These are phyloP conservation scores for Colletotrichum plurivorum DNA, from an alignment of 2,329 filamentous ascomycete species.

Conservation along the genomic window DNA sequence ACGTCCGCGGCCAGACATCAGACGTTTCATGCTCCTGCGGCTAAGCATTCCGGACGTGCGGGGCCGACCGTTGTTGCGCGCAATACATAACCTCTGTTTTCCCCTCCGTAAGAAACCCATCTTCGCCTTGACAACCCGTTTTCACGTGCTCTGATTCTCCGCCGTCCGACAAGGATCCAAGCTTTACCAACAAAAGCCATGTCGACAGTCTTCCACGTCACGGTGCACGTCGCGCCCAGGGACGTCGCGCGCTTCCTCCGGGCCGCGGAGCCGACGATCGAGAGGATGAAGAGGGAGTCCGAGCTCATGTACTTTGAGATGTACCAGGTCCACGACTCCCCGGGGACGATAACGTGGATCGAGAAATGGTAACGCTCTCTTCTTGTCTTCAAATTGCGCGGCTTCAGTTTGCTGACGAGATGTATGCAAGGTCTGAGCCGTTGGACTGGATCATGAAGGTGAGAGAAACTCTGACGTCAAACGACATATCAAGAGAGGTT, in stretches of 20 bases:
- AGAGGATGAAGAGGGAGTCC: conserved; percentile 33
- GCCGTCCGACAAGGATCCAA: not conserved
- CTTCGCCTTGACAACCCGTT: not conserved
- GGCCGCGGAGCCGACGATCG: conserved; percentile 30
- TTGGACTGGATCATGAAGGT: conserved; percentile 38
- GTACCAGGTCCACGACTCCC: conserved; percentile 35
- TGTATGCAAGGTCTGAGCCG: conserved; percentile 13
- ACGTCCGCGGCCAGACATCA: conserved; percentile 23
- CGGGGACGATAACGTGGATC: conserved; percentile 37
- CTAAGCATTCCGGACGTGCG: conserved; percentile 23
- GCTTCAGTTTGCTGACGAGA: not conserved
- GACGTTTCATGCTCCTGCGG: conserved; percentile 32
- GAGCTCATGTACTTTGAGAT: conserved; percentile 36
- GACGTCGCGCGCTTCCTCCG: conserved; percentile 30
- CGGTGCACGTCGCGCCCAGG: conserved; percentile 30
- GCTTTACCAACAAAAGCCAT: not conserved
- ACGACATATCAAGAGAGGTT: not conserved
- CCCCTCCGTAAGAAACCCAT: conserved; percentile 5
- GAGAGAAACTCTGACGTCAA: not conserved
- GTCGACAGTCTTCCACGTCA: conserved; percentile 37
- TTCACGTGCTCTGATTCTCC: not conserved
- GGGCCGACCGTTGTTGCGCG: conserved; percentile 23
- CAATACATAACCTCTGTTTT: not conserved
- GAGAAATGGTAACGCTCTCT: conserved; percentile 22
- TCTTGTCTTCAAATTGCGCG: accelerated